Evolutionary conservation across 331 rosid genomes (phyloP).

Genomic region (Malus hybrid): DNA sequence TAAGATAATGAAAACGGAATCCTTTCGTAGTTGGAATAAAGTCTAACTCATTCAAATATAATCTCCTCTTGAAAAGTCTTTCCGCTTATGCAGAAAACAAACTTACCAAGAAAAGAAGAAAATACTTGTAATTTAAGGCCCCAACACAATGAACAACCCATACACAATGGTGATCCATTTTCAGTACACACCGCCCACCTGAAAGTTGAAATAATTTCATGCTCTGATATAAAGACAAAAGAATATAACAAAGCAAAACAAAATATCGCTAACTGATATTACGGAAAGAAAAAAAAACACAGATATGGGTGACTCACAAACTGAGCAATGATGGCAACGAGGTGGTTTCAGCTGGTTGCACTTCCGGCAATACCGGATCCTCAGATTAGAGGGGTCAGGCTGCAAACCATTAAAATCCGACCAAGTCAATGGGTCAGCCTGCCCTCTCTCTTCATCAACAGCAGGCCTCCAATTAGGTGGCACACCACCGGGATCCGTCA

Average conservation of each 20-base stretch:
- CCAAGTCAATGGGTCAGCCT: conserved; percentile 70
- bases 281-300: neutral
- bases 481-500: conserved; percentile 92
- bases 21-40: neutral
- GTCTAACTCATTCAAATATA: neutral
- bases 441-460: conserved; percentile 87
- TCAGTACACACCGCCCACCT: conserved; percentile 97
- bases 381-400: conserved; percentile 45
- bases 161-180: conserved; percentile 99
- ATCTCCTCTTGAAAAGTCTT: neutral
- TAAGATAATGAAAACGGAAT: neutral
- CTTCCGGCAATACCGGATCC: conserved; percentile 73
- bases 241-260: neutral
- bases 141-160: conserved; percentile 99
- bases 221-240: neutral
- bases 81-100: conserved; percentile 10
- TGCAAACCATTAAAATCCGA: conserved; percentile 43
- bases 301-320: conserved; percentile 56
- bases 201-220: conserved; percentile 13
- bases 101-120: conserved; percentile 91
- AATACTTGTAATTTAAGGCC: conserved; percentile 85
- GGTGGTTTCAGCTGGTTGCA: conserved; percentile 88
- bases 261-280: neutral
- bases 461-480: conserved; percentile 91
- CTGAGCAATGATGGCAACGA: conserved; percentile 96